Evolutionary conservation across 371 early-diverging fungal genomes (phyloP), one percentile per base, ranked within the genome.

Genomic region (Apophysomyces variabilis): DNA sequence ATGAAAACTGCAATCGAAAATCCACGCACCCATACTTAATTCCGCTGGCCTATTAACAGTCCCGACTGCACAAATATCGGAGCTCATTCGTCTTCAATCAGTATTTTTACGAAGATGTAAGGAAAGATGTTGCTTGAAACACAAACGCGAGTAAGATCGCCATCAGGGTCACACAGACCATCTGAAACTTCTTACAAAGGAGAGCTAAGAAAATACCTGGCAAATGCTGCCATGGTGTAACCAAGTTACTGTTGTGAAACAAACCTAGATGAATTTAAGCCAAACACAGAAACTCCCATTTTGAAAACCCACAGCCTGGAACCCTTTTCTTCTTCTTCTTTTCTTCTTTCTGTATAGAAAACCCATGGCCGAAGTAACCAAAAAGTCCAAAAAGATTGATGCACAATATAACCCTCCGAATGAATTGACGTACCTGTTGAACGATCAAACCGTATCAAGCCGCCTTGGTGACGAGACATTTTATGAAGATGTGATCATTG

Each of bases 131-230:
- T 50, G 5, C 21, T 11, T 26, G 21, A 50, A 50, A 50, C 54
- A 21, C 0, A 21, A 21, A 2, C 16, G 7, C 32, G 21, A 26
- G 9, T 26, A 50, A 50, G 54, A 50, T 50, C 54, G 21, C 21
- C 54, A 50, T 41, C 54, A 32, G 54, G 21, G 54, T 50, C 54
- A 50, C 54, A 50, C 54, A 50, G 54, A 50, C 21, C 54, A 50
- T 50, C 54, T 50, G 54, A 50, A 50, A 50, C 54, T 50, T 16
- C 54, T 50, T 50, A 50, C 21, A 26, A 26, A 26, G 21, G n/a
- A n/a, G 9, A 50, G 9, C 21, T 9, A 50, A 50, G 54, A 50
- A 50, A 50, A 50, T 21, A 18, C 54, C 54, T 18, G 54, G 54
- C 54, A 50, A 50, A 50, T 7, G 9, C 4, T 18, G 21, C 54